Evolutionary conservation across 129 eudicot species (phyloP).

Genomic region (Flaveria sonorensis): DNA sequence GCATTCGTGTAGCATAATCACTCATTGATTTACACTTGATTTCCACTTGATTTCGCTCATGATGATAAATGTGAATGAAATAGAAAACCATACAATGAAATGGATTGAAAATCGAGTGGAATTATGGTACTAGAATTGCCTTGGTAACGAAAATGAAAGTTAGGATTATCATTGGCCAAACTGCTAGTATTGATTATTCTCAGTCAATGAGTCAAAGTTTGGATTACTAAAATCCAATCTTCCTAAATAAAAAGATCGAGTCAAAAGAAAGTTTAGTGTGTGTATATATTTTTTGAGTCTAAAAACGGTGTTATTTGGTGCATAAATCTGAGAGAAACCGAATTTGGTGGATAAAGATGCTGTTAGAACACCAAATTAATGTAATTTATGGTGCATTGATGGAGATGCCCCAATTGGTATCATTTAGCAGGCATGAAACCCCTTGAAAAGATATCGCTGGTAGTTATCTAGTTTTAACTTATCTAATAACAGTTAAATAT

Average conservation of each 20-base stretch:
- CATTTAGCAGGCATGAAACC: neutral
- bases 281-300: neutral
- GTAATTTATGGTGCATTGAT: neutral
- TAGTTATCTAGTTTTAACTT: slow-evolving; percentile 18
- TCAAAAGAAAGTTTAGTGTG: neutral
- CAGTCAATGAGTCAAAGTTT: too few species aligned
- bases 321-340: neutral
- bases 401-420: neutral
- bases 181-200: too few species aligned
- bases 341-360: neutral
- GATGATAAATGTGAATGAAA: too few species aligned
- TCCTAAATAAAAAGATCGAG: neutral
- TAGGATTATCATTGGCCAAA: too few species aligned
- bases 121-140: too few species aligned
- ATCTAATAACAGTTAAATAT: neutral
- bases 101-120: too few species aligned
- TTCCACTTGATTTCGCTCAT: too few species aligned
- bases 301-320: neutral
- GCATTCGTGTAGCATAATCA: too few species aligned
- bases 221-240: too few species aligned
- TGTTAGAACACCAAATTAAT: neutral
- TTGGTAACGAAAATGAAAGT: too few species aligned
- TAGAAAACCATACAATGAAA: too few species aligned
- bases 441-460: neutral
- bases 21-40: too few species aligned